These are phyloP conservation scores for Rhodamnia argentea DNA, from an alignment of 345 rosid genomes.

Conservation along the genomic window DNA sequence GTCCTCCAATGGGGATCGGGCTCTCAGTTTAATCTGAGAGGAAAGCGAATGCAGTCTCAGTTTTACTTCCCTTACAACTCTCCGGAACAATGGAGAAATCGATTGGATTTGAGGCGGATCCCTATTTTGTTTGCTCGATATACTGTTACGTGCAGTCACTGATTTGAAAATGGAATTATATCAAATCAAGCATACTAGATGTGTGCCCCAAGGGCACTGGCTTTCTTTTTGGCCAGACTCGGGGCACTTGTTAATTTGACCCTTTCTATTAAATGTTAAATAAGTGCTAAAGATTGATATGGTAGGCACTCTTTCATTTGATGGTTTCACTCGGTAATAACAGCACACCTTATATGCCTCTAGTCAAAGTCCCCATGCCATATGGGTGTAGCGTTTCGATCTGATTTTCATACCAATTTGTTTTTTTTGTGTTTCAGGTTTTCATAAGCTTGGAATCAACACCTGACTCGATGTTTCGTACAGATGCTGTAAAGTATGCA, in stretches of 20 bases:
- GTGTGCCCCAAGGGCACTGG: neutral
- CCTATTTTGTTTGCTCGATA: neutral
- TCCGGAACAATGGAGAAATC: neutral
- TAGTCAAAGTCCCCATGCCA: neutral
- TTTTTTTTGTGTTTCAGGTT: slow-evolving; percentile 29
- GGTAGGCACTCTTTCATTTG: neutral
- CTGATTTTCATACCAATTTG: neutral
- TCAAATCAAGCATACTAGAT: neutral
- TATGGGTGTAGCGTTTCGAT: neutral
- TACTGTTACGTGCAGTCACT: neutral
- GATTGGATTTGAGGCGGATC: neutral
- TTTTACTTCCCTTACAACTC: neutral
- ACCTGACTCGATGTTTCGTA: slow-evolving; percentile 79
- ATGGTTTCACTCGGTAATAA: neutral
- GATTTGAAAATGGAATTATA: neutral
- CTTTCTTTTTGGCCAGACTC: neutral
- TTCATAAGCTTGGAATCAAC: slow-evolving; percentile 79
- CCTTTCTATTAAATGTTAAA: neutral
- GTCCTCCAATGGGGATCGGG: neutral
- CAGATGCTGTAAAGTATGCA: slow-evolving; percentile 88
- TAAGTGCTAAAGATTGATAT: neutral
- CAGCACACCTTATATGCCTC: neutral
- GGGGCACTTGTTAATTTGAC: neutral
- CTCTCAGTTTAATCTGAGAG: neutral
- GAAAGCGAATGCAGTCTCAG: neutral